Base-by-base conservation (phyloP, 139 green algal genomes). In the Chlorella sorokiniana region DNA sequence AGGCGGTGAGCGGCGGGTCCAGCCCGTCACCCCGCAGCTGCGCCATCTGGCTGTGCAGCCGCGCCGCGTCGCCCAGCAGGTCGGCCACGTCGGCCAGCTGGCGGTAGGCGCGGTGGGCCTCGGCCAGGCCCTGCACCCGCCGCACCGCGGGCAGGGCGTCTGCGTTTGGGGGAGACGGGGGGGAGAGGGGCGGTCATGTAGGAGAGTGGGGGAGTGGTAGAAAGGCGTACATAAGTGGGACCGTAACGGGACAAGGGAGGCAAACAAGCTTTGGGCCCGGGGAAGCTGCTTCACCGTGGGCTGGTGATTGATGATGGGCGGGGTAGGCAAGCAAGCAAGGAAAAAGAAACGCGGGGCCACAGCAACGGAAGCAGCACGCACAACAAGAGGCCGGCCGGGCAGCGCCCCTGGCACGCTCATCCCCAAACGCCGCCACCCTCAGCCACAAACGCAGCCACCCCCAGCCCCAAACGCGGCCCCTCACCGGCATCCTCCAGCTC, bases 21-120 rank as follows among this genome's bases (percentile, higher is more conserved):
- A 78, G 48, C 33, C 71, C 48, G 10, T 79, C 73, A 9, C 73
- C 73, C 25, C n/a, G 37, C 73, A 79, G 73, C 73, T 79, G 73
- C 73, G 69, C 44, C 73, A 79, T 79, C 73, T 79, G 35, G 18
- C 52, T 7, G 37, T 41, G 54, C 10, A 79, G 54, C 54, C 37
- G 25, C 37, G 69, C 37, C 9, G 20, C n/a, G 6, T 69, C 54
- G 6, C 73, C 54, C 23, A 54, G 69, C 16, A 44, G 22, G 38
- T 64, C 51, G 8, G 73, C 41, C 5, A 79, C 40, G 52, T 79
- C 73, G 16, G 41, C 25, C 25, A 79, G 73, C 54, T 68, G 54
- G 0, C 35, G 7, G 23, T 52, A 79, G 11, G 54, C 73, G 1
- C 25, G 16, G 52, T 79, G 73, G 3, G 54, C 73, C 40, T 79